Percentiles rank a stretch among this genome's conserved stretches.
These are phyloP conservation scores for Salisapilia sapeloensis DNA, from an alignment of 352 stramenopile genomes.

Conservation along the genomic window DNA sequence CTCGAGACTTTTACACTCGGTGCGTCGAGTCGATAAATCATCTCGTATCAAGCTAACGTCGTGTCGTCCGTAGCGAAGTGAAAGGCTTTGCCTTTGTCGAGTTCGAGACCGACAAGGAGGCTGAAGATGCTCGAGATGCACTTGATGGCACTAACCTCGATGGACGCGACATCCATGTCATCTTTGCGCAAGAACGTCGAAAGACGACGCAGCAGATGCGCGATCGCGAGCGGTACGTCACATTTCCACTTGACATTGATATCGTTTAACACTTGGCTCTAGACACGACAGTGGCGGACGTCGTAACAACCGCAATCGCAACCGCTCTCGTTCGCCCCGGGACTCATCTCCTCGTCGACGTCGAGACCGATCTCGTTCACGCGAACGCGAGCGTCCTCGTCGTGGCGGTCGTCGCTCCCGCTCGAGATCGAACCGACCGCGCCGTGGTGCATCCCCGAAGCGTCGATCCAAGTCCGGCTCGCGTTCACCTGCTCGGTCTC, in stretches of 20 bases:
- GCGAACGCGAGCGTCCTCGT: background rate
- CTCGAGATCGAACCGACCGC: constrained; percentile 14
- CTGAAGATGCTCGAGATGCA: constrained; percentile 79
- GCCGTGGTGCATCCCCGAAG: constrained; percentile 4
- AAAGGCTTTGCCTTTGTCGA: constrained; percentile 95
- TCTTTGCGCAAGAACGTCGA: constrained; percentile 92
- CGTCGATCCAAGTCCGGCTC: no score
- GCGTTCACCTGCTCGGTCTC: constrained; percentile 1
- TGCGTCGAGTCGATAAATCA: constrained; percentile 9
- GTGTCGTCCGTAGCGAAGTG: constrained; percentile 34
- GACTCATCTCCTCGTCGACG: background rate
- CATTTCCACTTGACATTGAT: constrained; percentile 1
- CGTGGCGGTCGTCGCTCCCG: constrained; percentile 10
- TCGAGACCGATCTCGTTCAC: constrained; percentile 1
- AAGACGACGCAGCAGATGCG: constrained; percentile 93
- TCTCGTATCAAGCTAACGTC: background rate
- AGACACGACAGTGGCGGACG: constrained; percentile 6
- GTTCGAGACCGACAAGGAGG: constrained; percentile 84
- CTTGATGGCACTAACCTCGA: constrained; percentile 87
- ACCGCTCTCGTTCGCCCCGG: background rate
- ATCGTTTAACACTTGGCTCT: constrained; percentile 3
- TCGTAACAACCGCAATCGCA: constrained; percentile 1
- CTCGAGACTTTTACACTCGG: constrained; percentile 87
- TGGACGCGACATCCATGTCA: constrained; percentile 86
- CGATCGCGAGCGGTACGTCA: constrained; percentile 47